Evolutionary conservation across 164 flowering plant species (phyloP).

Genomic region (Akebia trifoliata): DNA sequence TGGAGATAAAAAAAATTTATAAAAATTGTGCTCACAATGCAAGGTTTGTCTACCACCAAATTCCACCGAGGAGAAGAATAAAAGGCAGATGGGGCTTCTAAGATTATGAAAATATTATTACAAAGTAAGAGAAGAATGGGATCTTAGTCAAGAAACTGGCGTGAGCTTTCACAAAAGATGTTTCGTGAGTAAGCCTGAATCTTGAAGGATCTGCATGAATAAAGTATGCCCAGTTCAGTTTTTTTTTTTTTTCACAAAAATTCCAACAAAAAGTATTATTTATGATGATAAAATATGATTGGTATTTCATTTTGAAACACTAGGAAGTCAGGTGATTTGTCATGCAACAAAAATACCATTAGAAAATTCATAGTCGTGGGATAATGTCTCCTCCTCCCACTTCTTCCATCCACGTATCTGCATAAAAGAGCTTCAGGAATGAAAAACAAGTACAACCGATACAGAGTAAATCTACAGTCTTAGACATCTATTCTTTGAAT

Average conservation of each 20-base stretch:
- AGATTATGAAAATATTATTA: constrained; percentile 42
- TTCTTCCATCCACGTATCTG: constrained; percentile 94
- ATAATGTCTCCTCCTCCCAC: constrained; percentile 79
- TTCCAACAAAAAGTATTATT: not conserved
- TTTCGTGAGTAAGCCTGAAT: constrained; percentile 93
- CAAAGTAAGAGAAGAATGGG: constrained; percentile 67
- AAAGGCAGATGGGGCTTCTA: too few relatives aligned
- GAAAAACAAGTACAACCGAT: too few relatives aligned
- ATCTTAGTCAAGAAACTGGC: constrained; percentile 65
- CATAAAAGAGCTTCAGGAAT: constrained; percentile 4
- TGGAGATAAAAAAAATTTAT: too few relatives aligned
- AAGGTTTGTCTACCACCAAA: too few relatives aligned
- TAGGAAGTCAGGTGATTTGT: not conserved
- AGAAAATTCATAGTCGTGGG: constrained; percentile 67
- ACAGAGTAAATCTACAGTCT: too few relatives aligned
- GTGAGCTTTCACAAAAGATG: constrained; percentile 91
- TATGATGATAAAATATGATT: not conserved
- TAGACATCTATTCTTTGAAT: too few relatives aligned
- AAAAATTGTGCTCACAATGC: too few relatives aligned
- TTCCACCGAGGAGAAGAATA: too few relatives aligned
- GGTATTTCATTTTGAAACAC: not conserved
- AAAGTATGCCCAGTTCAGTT: not conserved
- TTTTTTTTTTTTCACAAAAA: too few relatives aligned
- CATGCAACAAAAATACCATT: constrained; percentile 48
- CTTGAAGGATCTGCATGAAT: constrained; percentile 76